These are phyloP conservation scores for Flaveria brownii DNA, from an alignment of 129 eudicot species.

Conservation along the genomic window DNA sequence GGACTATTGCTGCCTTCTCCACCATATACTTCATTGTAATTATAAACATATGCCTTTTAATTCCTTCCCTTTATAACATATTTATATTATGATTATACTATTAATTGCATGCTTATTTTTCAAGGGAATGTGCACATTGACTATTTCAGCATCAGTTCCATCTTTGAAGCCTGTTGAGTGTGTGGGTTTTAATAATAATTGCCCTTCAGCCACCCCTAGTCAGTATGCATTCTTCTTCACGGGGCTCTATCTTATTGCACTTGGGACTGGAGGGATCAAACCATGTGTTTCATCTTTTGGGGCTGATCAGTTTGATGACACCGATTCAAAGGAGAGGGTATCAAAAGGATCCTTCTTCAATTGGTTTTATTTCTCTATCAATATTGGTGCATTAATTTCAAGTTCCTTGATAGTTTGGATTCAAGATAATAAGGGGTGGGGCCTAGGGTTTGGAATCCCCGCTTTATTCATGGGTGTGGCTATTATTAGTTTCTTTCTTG, in stretches of 20 bases:
- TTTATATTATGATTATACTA: neutral
- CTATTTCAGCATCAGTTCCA: constrained; percentile 73
- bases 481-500: constrained; percentile 66
- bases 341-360: constrained; percentile 85
- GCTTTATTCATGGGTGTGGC: constrained; percentile 78
- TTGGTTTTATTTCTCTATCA: constrained; percentile 84
- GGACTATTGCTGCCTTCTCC: constrained; percentile 87
- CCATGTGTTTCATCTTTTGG: constrained; percentile 95
- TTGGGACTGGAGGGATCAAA: constrained; percentile 92
- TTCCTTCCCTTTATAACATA: neutral
- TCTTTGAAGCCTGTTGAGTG: constrained; percentile 75
- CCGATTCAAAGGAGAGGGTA: constrained; percentile 65
- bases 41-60: neutral
- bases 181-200: constrained; percentile 39
- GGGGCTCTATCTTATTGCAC: constrained; percentile 80
- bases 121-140: constrained; percentile 75
- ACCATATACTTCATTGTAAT: constrained; percentile 73
- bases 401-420: constrained; percentile 74
- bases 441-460: constrained; percentile 87
- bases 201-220: constrained; percentile 63
- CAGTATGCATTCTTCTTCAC: constrained; percentile 67
- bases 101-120: constrained; percentile 8
- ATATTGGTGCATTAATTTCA: constrained; percentile 70
- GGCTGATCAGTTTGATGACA: constrained; percentile 96
- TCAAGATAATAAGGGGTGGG: constrained; percentile 89